Conservation (phyloP, 2,329 filamentous ascomycete species). For the Trichoderma koningiopsis region DNA sequence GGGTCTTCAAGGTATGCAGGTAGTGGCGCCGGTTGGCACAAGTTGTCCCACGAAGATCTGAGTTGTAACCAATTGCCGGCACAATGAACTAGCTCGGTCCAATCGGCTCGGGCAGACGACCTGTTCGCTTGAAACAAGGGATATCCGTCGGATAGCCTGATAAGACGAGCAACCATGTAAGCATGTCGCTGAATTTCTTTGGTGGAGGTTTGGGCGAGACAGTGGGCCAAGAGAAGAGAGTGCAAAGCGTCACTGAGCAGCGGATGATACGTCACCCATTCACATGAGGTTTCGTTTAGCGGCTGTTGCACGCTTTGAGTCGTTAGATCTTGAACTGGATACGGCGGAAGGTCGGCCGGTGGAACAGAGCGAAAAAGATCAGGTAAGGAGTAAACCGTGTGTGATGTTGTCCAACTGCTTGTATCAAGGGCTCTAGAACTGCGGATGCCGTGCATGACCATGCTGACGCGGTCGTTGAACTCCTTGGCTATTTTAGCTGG, state of each 20-base stretch:
- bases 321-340: slow-evolving; percentile 53
- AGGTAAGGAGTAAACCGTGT: slow-evolving; percentile 52
- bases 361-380: slow-evolving; percentile 72
- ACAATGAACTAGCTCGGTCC: slow-evolving; percentile 72
- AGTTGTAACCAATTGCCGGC: slow-evolving; percentile 71
- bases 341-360: slow-evolving; percentile 67
- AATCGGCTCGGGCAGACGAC: slow-evolving; percentile 74
- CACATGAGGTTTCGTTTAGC: slow-evolving; percentile 33
- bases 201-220: slow-evolving; percentile 74
- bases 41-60: slow-evolving; percentile 65
- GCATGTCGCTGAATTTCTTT: slow-evolving; percentile 80
- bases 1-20: slow-evolving; percentile 37
- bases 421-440: slow-evolving; percentile 43
- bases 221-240: slow-evolving; percentile 74
- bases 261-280: slow-evolving; percentile 70
- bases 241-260: slow-evolving; percentile 78
- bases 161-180: slow-evolving; percentile 76
- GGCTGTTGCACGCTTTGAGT: slow-evolving; percentile 29
- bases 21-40: slow-evolving; percentile 65
- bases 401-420: slow-evolving; percentile 33
- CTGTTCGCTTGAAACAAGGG: slow-evolving; percentile 76
- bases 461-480: slow-evolving; percentile 59
- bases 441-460: slow-evolving; percentile 52
- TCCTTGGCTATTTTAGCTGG: slow-evolving; percentile 61
- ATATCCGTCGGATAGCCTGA: slow-evolving; percentile 74